Base-by-base conservation (phyloP, 768 basidiomycete species). In the Leccinum broughii region DNA sequence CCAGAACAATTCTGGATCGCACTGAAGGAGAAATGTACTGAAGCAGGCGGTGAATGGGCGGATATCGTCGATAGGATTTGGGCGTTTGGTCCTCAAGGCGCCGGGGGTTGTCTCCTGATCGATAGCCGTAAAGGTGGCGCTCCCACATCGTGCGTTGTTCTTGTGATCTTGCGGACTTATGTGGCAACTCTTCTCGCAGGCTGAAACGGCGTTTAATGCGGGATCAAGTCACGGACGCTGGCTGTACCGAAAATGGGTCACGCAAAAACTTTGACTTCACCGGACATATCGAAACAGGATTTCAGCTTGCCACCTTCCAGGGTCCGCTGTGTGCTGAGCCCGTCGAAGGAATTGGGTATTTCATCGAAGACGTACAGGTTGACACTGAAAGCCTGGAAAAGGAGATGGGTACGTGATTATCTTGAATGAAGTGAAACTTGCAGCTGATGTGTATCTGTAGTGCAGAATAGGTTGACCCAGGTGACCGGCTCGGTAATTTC, bases 321-420 rank as follows among this genome's bases (percentile, higher is more conserved):
- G 97, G 97, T 0, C 96, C 97, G 13, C 75, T 99, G 20, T 98
- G 97, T 66, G 90, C 89, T 7, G 97, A 99, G 72, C 97, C 97
- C 2, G 86, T 98, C 8, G 89, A 95, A 64, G 96, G 96, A 0
- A 77, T 99, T 78, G 93, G 88, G 0, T 98, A 89, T 76, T 92
- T 96, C 61, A 83, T 98, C 1, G 95, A 98, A 70, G 79, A 77
- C 28, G 76, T 98, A 3, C 80, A 83, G 14, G 77, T 93, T 22
- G 84, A 93, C 64, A 68, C 68, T 53, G 82, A 81, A 46, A 78
- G 77, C 26, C 72, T 93, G 41, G 81, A 82, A 60, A 86, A 81
- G 64, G 89, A 92, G 66, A 85, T 85, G 48, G 84, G 92, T 87
- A 58, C 35, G 84, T 73, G n/a, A 17, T 54, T 60, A 8, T 41